These are phyloP conservation scores for Eucalyptus tenuipes DNA, from an alignment of 345 rosid genomes.

Conservation along the genomic window DNA sequence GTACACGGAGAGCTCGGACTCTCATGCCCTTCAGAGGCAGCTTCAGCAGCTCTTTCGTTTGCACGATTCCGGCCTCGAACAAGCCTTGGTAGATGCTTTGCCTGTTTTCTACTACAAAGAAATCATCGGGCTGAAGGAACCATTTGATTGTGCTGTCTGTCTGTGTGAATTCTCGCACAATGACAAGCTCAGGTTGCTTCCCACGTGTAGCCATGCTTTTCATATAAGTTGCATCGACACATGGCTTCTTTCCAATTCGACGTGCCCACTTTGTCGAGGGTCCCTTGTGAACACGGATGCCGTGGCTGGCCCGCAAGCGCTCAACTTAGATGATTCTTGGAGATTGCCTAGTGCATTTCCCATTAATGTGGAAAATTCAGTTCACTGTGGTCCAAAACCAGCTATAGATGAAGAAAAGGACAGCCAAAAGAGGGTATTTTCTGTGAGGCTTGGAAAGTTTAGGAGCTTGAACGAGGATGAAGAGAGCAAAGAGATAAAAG, in stretches of 20 bases:
- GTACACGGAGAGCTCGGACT: constrained; percentile 22
- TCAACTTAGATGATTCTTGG: constrained; percentile 7
- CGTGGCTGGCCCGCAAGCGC: background rate
- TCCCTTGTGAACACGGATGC: constrained; percentile 17
- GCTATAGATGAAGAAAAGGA: background rate
- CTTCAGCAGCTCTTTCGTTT: constrained; percentile 59
- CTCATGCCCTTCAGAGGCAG: constrained; percentile 44
- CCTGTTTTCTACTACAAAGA: constrained; percentile 61
- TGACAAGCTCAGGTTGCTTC: constrained; percentile 59
- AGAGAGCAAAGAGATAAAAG: constrained; percentile 5
- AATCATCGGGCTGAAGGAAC: constrained; percentile 48
- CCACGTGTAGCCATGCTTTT: constrained; percentile 61
- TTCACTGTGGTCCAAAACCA: background rate
- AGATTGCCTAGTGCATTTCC: constrained; percentile 1
- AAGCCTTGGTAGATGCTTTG: constrained; percentile 46
- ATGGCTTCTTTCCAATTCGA: constrained; percentile 78
- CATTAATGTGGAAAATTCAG: constrained; percentile 11
- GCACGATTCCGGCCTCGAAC: constrained; percentile 75
- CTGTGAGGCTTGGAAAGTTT: constrained; percentile 57
- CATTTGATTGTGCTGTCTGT: constrained; percentile 77
- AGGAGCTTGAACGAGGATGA: constrained; percentile 22
- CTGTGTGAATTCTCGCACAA: constrained; percentile 41
- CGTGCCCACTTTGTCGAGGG: constrained; percentile 67
- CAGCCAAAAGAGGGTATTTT: constrained; percentile 21
- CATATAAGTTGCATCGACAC: constrained; percentile 60